These are phyloP conservation scores for Cupressus sempervirens DNA, from an alignment of 75 land plant species.

Conservation along the genomic window DNA sequence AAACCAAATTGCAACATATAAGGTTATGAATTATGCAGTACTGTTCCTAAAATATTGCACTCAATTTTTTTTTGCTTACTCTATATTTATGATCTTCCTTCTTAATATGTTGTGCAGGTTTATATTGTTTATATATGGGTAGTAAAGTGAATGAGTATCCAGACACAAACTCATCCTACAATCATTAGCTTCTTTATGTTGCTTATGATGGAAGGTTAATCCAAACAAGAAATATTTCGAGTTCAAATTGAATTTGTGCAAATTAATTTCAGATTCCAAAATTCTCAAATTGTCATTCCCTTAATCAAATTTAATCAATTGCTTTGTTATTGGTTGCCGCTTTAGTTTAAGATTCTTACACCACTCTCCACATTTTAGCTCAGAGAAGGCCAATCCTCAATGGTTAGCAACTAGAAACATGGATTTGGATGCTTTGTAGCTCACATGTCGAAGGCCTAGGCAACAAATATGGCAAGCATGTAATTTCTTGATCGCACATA, in stretches of 20 bases:
- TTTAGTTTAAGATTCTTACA: neutral
- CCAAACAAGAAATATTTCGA: neutral
- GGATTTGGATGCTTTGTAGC: conserved; percentile 86
- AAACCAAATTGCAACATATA: too few species aligned
- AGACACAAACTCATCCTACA: conserved; percentile 32
- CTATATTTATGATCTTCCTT: neutral
- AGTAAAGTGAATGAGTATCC: conserved; percentile 28
- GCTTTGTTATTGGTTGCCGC: neutral
- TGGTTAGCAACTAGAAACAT: conserved; percentile 70
- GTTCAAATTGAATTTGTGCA: too few species aligned
- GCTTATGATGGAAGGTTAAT: conserved; percentile 61
- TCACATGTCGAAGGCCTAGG: conserved; percentile 44
- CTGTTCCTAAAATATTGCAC: too few species aligned
- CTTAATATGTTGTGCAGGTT: conserved; percentile 21
- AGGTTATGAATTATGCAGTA: too few species aligned
- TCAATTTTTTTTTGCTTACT: too few species aligned
- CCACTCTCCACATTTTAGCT: conserved; percentile 21
- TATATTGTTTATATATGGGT: conserved; percentile 81
- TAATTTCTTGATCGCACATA: neutral
- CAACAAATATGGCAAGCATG: conserved; percentile 39
- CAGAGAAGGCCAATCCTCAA: conserved; percentile 51
- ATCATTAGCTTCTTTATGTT: conserved; percentile 48
- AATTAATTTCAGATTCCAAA: too few species aligned
- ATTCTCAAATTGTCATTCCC: neutral
- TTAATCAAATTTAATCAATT: neutral